phyloP scores from a whole-genome alignment of 192 early-diverging fungal species.

The Cladochytrium replicatum region DNA sequence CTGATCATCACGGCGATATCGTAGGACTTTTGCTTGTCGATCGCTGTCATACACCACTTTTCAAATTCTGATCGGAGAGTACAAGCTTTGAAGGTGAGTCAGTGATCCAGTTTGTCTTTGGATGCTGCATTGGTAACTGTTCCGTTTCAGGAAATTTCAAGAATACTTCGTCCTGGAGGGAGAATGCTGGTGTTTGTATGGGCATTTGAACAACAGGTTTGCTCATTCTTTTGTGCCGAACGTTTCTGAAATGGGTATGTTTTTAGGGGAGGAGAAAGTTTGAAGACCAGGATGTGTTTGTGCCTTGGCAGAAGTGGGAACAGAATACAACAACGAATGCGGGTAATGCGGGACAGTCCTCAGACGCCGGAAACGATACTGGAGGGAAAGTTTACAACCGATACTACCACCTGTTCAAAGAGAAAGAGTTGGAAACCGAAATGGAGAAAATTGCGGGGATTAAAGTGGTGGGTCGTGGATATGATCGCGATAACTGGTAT shows the following conservation, averaged over 20 bases:
- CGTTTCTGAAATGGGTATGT: background rate
- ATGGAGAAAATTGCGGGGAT: conserved; percentile 41
- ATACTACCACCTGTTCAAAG: conserved; percentile 86
- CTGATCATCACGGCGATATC: conserved; percentile 1
- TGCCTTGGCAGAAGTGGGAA: conserved; percentile 77
- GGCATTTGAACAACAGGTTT: conserved; percentile 82
- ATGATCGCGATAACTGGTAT: conserved; percentile 96
- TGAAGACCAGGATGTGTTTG: conserved; percentile 84
- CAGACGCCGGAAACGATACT: background rate
- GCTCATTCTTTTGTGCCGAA: background rate
- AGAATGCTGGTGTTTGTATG: conserved; percentile 82
- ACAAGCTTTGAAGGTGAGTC: conserved; percentile 49
- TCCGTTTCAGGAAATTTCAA: conserved; percentile 52
- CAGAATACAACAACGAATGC: conserved; percentile 11
- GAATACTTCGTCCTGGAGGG: conserved; percentile 64
- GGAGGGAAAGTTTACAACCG: conserved; percentile 26
- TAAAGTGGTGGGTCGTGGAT: conserved; percentile 59
- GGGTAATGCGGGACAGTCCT: conserved; percentile 4
- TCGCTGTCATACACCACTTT: conserved; percentile 94
- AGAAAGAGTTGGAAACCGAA: conserved; percentile 75
- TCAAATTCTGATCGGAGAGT: conserved; percentile 63
- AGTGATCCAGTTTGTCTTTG: too few species aligned
- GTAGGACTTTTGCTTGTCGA: conserved; percentile 89
- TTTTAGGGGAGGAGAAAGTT: conserved; percentile 68
- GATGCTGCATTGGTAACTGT: background rate